Base-by-base conservation (phyloP, 306 rosid species). In the Malus sieversii region DNA sequence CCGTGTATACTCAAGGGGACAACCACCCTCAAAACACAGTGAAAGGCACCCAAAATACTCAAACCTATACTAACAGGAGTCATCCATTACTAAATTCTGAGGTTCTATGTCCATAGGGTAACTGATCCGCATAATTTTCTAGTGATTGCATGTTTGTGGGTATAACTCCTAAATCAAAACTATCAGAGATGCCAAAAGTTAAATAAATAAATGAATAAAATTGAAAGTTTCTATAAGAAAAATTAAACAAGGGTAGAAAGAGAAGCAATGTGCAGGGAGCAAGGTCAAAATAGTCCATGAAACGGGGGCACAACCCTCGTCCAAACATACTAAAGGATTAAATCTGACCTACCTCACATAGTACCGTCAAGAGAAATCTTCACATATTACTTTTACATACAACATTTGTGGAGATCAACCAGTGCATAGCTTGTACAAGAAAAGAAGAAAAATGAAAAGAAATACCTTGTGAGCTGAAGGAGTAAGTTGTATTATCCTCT, bases 401-500 rank as follows among this genome's bases (percentile, higher is more conserved):
- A 20, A n/a, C 22, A n/a, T 22, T 58, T 58, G 59, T 58, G 27
- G 63, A 25, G 15, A 16, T 27, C 6, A 5, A 52, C 42, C 32
- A 55, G 23, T 58, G 33, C n/a, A 45, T 20, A n/a, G 59, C 44
- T 53, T 5, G n/a, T 23, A 69, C 14, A 5, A 27, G 22, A 53
- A 29, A 68, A 48, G 82, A 67, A 6, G 14, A 35, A 72, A 72
- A 30, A 29, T 4, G 40, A 67, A 73, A 53, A 8, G 44, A 69
- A 70, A 61, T 86, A 94, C 98, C 97, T 86, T 94, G 88, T 79
- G 75, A 61, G 87, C 83, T 74, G 92, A 80, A 66, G 98, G 98
- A 19, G 96, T 86, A 40, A 94, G 93, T 8, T 89, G 88, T 73
- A 94, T 80, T 70, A 94, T 84, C 90, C 97, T 92, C 89, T 88